Base-by-base conservation (phyloP, 805 yeast genomes). In the Cyberlindnera mycetangii region DNA sequence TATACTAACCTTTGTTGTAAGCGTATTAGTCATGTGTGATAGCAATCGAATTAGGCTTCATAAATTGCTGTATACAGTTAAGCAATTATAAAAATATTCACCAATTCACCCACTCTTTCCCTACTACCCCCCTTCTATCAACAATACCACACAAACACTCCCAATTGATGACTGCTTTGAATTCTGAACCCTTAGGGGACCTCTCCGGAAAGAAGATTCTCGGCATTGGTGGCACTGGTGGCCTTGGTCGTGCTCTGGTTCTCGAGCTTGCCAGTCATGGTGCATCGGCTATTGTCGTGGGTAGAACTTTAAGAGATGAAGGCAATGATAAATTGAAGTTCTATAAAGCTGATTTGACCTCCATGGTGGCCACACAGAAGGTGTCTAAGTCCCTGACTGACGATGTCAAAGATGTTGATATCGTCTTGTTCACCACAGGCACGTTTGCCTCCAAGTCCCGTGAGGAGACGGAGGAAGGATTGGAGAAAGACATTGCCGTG, bases 161-260 rank as follows among this genome's bases (percentile, higher is more conserved):
- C n/a, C n/a, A n/a, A n/a, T n/a, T n/a, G n/a, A 33, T 33, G 37
- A 18, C 20, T 12, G 19, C 16, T 33, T 20, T 33, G 14, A 33
- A 33, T 14, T 7, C 28, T 10, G 22, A 20, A 18, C 35, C 35
- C 11, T 20, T 33, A 17, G 37, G 37, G 3, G 25, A 33, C 25
- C 16, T 37, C 12, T 22, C 40, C 14, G 24, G 17, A 5, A 37
- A 37, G 32, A 39, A 44, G 3, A 50, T 49, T 2, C 32, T 53
- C 2, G 64, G 68, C n/a, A 49, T 69, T 32, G 74, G 74, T 20
- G 74, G 74, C 10, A 69, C 72, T 1, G 67, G 67, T 41, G 74
- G 74, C 4, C 43, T 68, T 4, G 74, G 74, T 5, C 59, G 67
- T 18, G 25, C 37, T 8, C 8, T 33, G 19, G 19, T 16, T 21